phyloP scores from a whole-genome alignment of 441 rosid species.

The Gossypium davidsonii region DNA sequence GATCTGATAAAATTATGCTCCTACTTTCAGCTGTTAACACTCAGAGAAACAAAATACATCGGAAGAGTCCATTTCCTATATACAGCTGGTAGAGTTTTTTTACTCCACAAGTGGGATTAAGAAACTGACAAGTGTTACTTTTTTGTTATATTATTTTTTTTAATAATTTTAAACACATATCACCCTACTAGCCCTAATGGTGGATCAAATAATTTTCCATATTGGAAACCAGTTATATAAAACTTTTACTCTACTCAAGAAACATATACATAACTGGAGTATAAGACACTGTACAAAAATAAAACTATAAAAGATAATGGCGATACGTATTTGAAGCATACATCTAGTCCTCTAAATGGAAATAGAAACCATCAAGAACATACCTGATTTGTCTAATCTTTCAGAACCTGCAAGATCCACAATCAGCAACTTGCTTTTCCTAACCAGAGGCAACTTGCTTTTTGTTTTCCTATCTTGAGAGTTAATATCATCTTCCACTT shows the following conservation, averaged over 20 bases:
- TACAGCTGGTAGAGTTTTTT: neutral
- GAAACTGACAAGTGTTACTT: neutral
- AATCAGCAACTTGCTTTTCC: slow-evolving; percentile 82
- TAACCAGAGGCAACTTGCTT: slow-evolving; percentile 37
- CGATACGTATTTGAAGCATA: neutral
- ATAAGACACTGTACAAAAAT: neutral
- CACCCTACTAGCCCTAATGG: neutral
- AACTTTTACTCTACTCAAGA: neutral
- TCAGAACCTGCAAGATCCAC: slow-evolving; percentile 98
- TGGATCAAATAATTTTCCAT: neutral
- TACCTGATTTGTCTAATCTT: slow-evolving; percentile 89
- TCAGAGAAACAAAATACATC: neutral
- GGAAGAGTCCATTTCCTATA: no score
- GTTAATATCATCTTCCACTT: slow-evolving; percentile 30
- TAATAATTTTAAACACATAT: neutral
- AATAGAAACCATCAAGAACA: slow-evolving; percentile 9
- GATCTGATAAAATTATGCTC: neutral
- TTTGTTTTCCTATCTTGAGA: slow-evolving; percentile 24
- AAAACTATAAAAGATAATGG: neutral
- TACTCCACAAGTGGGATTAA: neutral
- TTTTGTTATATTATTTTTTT: neutral
- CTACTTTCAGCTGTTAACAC: slow-evolving; percentile 1
- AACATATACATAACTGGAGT: neutral
- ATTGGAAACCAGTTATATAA: neutral
- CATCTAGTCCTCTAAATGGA: neutral